Percentiles rank a stretch among this genome's conserved stretches.
These are phyloP conservation scores for Didymella segeticola DNA, from an alignment of 2,329 filamentous ascomycete genomes.

Conservation along the genomic window DNA sequence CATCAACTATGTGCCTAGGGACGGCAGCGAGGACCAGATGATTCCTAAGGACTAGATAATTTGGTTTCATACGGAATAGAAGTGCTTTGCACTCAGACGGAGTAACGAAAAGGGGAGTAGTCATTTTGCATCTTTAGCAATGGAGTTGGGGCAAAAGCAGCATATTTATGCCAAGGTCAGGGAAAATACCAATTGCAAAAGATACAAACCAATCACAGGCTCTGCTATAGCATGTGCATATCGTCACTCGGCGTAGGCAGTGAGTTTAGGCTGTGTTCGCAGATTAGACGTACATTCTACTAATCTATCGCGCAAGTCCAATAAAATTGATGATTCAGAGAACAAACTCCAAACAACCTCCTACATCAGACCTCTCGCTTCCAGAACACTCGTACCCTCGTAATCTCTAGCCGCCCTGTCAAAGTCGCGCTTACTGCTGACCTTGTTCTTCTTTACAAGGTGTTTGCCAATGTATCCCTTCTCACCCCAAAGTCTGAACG, in stretches of 20 bases:
- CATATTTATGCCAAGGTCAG: slow-evolving; percentile 6
- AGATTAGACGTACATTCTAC: too few species aligned
- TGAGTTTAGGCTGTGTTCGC: too few species aligned
- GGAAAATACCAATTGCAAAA: slow-evolving; percentile 9
- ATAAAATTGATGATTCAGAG: not conserved
- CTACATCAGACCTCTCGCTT: slow-evolving; percentile 1
- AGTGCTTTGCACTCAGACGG: not conserved
- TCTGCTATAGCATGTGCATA: not conserved
- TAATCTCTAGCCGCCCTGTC: not conserved
- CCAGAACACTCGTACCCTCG: not conserved
- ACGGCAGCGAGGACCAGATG: slow-evolving; percentile 48
- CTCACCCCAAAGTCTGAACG: slow-evolving; percentile 39
- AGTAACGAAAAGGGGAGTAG: not conserved
- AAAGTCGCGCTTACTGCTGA: not conserved
- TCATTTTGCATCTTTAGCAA: slow-evolving; percentile 32
- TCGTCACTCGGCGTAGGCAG: too few species aligned
- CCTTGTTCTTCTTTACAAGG: slow-evolving; percentile 18
- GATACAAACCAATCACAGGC: not conserved
- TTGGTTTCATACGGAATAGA: not conserved
- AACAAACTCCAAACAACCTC: not conserved
- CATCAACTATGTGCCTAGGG: slow-evolving; percentile 64
- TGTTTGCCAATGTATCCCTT: slow-evolving; percentile 39
- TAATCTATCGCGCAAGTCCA: not conserved
- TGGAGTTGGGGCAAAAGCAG: slow-evolving; percentile 30
- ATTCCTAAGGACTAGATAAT: slow-evolving; percentile 36